Evolutionary conservation across 306 rosid species (phyloP), one percentile per base, ranked within the genome.

Genomic region (Delonix regia): DNA sequence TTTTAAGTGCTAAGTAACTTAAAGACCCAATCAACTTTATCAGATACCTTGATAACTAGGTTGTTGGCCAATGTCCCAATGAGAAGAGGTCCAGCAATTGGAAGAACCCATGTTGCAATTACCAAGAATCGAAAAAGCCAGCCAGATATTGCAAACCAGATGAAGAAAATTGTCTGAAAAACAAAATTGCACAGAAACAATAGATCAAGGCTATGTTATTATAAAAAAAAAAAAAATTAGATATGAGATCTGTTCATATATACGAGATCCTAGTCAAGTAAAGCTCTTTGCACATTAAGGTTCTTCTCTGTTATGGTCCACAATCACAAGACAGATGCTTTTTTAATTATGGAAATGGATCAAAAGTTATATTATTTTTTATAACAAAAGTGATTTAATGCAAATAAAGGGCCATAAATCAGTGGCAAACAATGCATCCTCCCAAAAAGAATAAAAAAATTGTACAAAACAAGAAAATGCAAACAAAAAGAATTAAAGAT

Each of bases 81-180:
- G 73, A 95, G 94, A 72, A 95, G 90, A 66, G 99, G 99, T 73
- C 94, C 99, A 11, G 99, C 98, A 80, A 95, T 89, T 5, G 99
- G 99, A 71, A 95, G 90, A 18, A 95, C 86, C 98, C 99, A 95
- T 4, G 88, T 84, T 9, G 90, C 97, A 42, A 91, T 53, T 63
- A 95, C 85, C 77, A 95, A 80, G 65, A 86, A 3, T 76, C 98
- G 98, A 39, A 95, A 95, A 30, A 93, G 96, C 98, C 99, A 95
- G 68, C 99, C 99, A 73, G 99, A 95, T 25, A 95, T 81, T 27
- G 97, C 98, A 75, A 95, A 88, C 99, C 98, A 95, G 77, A 95
- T 83, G 87, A 95, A 93, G 90, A 95, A 91, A 67, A 93, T 65
- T 16, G 99, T 95, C 99, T 95, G 79, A 79, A 80, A 83, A 80